Evolutionary conservation across 2,329 filamentous ascomycete genomes (phyloP).

Genomic region (Alternaria panax): DNA sequence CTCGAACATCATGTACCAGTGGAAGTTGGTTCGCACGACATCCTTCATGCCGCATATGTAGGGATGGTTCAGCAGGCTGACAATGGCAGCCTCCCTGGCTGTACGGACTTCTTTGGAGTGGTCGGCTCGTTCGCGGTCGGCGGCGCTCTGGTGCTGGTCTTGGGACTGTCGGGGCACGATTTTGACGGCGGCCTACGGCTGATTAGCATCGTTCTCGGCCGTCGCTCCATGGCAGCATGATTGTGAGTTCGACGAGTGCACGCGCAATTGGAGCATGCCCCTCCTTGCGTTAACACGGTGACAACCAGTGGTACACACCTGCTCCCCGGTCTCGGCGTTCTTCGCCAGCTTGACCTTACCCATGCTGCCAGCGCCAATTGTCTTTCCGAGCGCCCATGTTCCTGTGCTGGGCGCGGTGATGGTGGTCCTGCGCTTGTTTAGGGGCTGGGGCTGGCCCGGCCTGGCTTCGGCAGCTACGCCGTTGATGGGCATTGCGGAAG

Average conservation of each 20-base stretch:
- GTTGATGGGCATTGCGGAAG: slow-evolving; percentile 49
- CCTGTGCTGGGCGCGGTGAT: slow-evolving; percentile 85
- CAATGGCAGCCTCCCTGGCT: slow-evolving; percentile 93
- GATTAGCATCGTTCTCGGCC: slow-evolving; percentile 14
- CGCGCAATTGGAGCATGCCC: not conserved
- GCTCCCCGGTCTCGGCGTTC: slow-evolving; percentile 87
- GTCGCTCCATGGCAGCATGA: not conserved
- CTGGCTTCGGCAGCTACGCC: slow-evolving; percentile 46
- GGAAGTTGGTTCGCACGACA: slow-evolving; percentile 93
- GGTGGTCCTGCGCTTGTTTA: slow-evolving; percentile 69
- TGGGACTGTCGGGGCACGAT: slow-evolving; percentile 91
- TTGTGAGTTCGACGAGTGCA: not conserved
- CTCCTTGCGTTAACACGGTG: not conserved
- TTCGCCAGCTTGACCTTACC: slow-evolving; percentile 97
- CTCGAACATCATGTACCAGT: slow-evolving; percentile 99
- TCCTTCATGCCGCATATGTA: slow-evolving; percentile 97
- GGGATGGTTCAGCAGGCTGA: slow-evolving; percentile 90
- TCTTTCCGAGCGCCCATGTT: slow-evolving; percentile 95
- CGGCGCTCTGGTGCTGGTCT: slow-evolving; percentile 77
- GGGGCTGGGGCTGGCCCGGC: slow-evolving; percentile 28
- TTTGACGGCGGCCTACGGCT: slow-evolving; percentile 84
- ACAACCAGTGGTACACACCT: slow-evolving; percentile 64
- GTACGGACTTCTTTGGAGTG: slow-evolving; percentile 97
- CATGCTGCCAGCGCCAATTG: slow-evolving; percentile 97
- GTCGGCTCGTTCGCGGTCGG: slow-evolving; percentile 86